These are phyloP conservation scores for Ogataea pignaliae DNA, from an alignment of 805 yeast genomes.

Conservation along the genomic window DNA sequence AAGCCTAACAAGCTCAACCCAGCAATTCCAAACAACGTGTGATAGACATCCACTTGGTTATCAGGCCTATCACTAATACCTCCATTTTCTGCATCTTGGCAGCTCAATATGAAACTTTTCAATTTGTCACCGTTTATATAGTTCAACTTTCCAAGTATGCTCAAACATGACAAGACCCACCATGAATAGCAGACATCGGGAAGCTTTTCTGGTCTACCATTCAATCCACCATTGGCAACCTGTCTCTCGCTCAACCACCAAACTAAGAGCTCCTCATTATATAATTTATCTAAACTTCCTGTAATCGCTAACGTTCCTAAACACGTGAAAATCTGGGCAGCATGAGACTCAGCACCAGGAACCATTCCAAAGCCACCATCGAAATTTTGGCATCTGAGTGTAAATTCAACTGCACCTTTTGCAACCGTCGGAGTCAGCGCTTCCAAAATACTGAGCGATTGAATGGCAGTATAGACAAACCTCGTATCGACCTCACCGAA, in stretches of 20 bases:
- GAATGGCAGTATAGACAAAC: conserved; percentile 79
- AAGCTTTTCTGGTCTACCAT: conserved; percentile 92
- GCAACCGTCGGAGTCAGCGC: conserved; percentile 42
- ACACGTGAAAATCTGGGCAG: conserved; percentile 88
- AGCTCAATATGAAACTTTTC: conserved; percentile 59
- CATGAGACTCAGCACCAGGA: conserved; percentile 94
- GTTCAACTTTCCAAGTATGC: conserved; percentile 58
- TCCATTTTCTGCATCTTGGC: conserved; percentile 77
- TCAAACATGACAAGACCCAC: conserved; percentile 87
- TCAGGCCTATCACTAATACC: conserved; percentile 93
- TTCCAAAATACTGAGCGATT: conserved; percentile 66
- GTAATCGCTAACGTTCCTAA: conserved; percentile 75
- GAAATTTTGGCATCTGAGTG: conserved; percentile 72
- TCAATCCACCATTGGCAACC: conserved; percentile 80
- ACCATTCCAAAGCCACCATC: conserved; percentile 95
- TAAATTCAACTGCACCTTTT: conserved; percentile 61
- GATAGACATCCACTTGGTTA: conserved; percentile 89
- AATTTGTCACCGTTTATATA: conserved; percentile 75
- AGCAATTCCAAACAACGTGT: conserved; percentile 85
- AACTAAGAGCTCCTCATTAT: conserved; percentile 45
- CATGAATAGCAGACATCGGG: conserved; percentile 98
- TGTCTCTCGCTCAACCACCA: conserved; percentile 95
- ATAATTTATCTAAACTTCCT: conserved; percentile 45
- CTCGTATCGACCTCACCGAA: conserved; percentile 94
- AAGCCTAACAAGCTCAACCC: conserved; percentile 77